Evolutionary conservation across 1,284 basidiomycete genomes (phyloP).

Genomic region (Exsudoporus floridanus): DNA sequence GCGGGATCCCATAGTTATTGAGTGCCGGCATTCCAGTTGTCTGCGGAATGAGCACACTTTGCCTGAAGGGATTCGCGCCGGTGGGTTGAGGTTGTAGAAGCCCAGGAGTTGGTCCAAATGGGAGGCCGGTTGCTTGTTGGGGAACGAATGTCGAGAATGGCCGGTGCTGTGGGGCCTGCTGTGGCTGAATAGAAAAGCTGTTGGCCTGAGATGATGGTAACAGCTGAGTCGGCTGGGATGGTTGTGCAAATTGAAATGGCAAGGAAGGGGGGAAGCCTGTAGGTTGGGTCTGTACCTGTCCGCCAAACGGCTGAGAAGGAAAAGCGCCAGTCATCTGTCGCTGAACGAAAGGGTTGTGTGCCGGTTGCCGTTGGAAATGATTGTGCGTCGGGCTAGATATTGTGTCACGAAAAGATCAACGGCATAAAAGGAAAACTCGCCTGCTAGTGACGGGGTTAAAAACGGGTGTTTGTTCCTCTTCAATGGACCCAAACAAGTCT

Average conservation of each 20-base stretch:
- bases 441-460: slow-evolving; percentile 64
- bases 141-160: slow-evolving; percentile 55
- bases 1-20: slow-evolving; percentile 48
- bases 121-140: slow-evolving; percentile 39
- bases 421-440: slow-evolving; percentile 34
- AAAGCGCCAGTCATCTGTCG: slow-evolving; percentile 50
- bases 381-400: slow-evolving; percentile 47
- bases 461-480: slow-evolving; percentile 76
- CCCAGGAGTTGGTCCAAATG: slow-evolving; percentile 20
- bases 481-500: slow-evolving; percentile 94
- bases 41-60: slow-evolving; percentile 53
- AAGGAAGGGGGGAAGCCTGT: slow-evolving; percentile 58
- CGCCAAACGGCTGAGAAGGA: slow-evolving; percentile 39
- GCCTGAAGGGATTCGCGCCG: slow-evolving; percentile 33
- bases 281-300: slow-evolving; percentile 51
- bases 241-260: slow-evolving; percentile 37
- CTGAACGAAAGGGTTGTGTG: slow-evolving; percentile 79
- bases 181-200: slow-evolving; percentile 43
- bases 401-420: slow-evolving; percentile 13
- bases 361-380: slow-evolving; percentile 62
- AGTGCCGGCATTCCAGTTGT: slow-evolving; percentile 77
- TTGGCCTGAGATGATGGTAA: slow-evolving; percentile 37
- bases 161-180: slow-evolving; percentile 45
- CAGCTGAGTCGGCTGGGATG: slow-evolving; percentile 18
- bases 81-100: slow-evolving; percentile 50